Conservation (phyloP, 345 rosid genomes). For the Salix koriyanagi region DNA sequence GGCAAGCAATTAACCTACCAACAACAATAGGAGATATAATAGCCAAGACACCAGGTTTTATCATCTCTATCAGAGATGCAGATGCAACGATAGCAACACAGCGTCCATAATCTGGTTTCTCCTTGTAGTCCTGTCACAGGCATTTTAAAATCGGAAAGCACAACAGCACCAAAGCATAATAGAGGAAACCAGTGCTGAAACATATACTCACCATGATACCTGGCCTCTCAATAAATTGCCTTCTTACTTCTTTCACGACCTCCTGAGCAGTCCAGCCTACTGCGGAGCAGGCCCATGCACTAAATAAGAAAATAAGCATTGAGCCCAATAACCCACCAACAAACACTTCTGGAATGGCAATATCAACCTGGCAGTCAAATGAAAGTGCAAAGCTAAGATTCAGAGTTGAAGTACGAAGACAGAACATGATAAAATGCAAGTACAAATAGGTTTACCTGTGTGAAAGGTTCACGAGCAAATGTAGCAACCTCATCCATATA, state of each 20-base stretch:
- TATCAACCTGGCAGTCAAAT: slow-evolving; percentile 70
- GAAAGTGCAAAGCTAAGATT: background rate
- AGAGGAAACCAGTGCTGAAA: background rate
- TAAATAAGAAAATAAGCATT: slow-evolving; percentile 91
- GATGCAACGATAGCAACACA: slow-evolving; percentile 98
- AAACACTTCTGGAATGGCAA: slow-evolving; percentile 94
- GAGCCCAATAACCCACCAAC: slow-evolving; percentile 93
- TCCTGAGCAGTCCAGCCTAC: slow-evolving; percentile 99
- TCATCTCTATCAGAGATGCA: slow-evolving; percentile 94
- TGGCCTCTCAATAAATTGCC: slow-evolving; percentile 98
- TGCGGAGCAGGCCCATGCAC: slow-evolving; percentile 96
- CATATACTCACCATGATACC: slow-evolving; percentile 79
- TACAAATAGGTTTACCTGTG: slow-evolving; percentile 47
- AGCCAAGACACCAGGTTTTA: slow-evolving; percentile 95
- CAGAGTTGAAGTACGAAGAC: background rate
- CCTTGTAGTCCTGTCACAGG: slow-evolving; percentile 68
- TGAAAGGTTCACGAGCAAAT: slow-evolving; percentile 71
- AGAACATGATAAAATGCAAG: slow-evolving; percentile 2
- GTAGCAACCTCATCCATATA: slow-evolving; percentile 98
- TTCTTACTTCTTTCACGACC: slow-evolving; percentile 97
- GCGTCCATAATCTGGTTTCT: slow-evolving; percentile 96
- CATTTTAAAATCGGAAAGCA: background rate
- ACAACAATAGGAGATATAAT: slow-evolving; percentile 75
- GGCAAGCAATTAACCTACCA: slow-evolving; percentile 41
- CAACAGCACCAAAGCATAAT: background rate